Percentiles rank a stretch among this genome's conserved stretches.
Conservation (phyloP, 306 rosid genomes). For the Vigna hirtella region DNA sequence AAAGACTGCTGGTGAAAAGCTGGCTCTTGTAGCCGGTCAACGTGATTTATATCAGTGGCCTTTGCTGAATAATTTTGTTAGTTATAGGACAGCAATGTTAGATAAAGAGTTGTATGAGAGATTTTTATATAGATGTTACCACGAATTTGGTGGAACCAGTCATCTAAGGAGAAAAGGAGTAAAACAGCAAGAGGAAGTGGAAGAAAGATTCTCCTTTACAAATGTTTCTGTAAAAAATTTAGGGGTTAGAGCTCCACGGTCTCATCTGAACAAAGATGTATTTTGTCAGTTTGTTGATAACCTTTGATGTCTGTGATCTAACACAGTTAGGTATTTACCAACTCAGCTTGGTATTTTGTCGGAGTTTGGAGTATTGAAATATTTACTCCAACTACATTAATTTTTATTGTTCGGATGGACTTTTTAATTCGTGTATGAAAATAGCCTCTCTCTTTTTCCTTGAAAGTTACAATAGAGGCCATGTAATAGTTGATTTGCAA, state of each 20-base stretch:
- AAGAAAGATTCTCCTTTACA: neutral
- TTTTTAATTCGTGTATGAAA: neutral
- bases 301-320: neutral
- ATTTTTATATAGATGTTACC: neutral
- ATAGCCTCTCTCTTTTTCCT: too few relatives aligned
- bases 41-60: constrained; percentile 1
- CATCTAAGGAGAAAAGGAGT: neutral
- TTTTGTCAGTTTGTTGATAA: neutral
- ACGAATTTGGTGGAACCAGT: constrained; percentile 11
- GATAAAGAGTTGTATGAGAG: neutral
- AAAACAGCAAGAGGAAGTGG: neutral
- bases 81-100: constrained; percentile 9
- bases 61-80: constrained; percentile 19
- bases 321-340: neutral
- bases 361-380: neutral
- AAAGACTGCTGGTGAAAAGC: constrained; percentile 69
- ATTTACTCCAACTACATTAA: neutral
- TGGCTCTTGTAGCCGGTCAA: constrained; percentile 25
- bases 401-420: neutral
- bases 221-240: constrained; percentile 2
- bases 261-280: neutral
- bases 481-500: too few relatives aligned
- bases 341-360: neutral
- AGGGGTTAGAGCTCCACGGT: neutral
- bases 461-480: too few relatives aligned